Evolutionary conservation across 2,329 filamentous ascomycete species (phyloP), one percentile per base, ranked within the genome.

Genomic region (Ceratocystis diversiconidia): DNA sequence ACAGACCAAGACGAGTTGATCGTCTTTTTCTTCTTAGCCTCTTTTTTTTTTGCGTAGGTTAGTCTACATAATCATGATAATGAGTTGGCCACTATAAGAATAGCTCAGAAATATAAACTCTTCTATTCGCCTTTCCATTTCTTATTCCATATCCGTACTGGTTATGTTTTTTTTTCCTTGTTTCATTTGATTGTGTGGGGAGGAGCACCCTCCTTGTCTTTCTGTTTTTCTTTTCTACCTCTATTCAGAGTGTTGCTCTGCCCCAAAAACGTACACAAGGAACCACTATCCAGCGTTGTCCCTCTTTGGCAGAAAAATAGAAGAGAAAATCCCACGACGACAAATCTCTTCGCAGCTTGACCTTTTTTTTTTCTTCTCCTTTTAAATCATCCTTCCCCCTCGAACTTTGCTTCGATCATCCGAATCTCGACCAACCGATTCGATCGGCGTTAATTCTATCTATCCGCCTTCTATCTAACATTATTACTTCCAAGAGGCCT

Each of bases 281-380:
- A 63, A 66, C 41, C 61, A 55, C 61, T 66, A 64, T 66, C 65
- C 59, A 62, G 57, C 32, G 28, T 15, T 50, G 36, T 61, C 32
- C 46, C 30, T 61, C 28, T 44, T 55, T 65, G 63, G 46, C 46
- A 67, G 62, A 61, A 55, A 65, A 62, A 62, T 25, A 63, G 32
- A 28, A 30, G 36, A 32, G 48, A 44, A 67, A 65, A 67, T 65
- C 61, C 66, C 60, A 67, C 63, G 36, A 64, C 65, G 25, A 48
- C 8, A 55, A 61, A 65, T 41, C 25, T 65, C 63, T 44, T 52
- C 46, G 41, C 60, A 60, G 30, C 63, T 63, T 52, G 43, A 41
- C 46, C 61, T 44, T n/a, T 67, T n/a, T n/a, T 67, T 67, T 66
- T 62, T 62, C 50, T 28, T 66, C 60, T 65, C 60, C 48, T 63